These are phyloP conservation scores for Neospermospora avenae DNA, from an alignment of 2,329 filamentous ascomycete genomes.

Conservation along the genomic window DNA sequence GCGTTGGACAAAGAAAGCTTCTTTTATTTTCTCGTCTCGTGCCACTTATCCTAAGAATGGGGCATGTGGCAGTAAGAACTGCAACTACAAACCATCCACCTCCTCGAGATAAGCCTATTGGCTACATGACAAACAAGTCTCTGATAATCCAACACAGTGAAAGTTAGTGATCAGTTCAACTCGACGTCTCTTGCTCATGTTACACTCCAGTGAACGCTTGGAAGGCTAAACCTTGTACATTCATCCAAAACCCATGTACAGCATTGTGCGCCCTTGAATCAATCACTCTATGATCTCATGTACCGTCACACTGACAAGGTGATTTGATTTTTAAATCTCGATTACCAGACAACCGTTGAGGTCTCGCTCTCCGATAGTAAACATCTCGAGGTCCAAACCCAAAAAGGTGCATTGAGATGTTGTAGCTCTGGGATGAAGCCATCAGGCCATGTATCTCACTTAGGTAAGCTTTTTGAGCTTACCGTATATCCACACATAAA, in stretches of 20 bases:
- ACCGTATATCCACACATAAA: background rate
- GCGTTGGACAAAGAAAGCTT: no score
- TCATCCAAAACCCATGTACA: background rate
- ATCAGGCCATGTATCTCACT: background rate
- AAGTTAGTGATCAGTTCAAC: background rate
- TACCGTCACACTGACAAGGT: background rate
- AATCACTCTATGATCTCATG: background rate
- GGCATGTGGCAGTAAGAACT: no score
- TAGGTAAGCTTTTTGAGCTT: background rate
- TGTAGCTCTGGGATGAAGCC: background rate
- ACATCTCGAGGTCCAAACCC: no score
- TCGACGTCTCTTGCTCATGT: background rate
- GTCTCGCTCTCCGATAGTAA: no score
- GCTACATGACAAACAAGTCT: no score
- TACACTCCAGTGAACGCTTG: background rate
- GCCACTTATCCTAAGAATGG: no score
- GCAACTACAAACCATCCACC: no score
- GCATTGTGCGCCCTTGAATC: background rate
- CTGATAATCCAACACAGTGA: no score
- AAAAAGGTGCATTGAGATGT: background rate
- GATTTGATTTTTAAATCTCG: background rate
- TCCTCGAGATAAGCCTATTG: no score
- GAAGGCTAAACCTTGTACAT: background rate
- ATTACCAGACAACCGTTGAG: no score
- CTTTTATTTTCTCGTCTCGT: no score